Evolutionary conservation across 805 yeast species (phyloP), one percentile per base, ranked within the genome.

Genomic region (Metschnikowia arizonensis): DNA sequence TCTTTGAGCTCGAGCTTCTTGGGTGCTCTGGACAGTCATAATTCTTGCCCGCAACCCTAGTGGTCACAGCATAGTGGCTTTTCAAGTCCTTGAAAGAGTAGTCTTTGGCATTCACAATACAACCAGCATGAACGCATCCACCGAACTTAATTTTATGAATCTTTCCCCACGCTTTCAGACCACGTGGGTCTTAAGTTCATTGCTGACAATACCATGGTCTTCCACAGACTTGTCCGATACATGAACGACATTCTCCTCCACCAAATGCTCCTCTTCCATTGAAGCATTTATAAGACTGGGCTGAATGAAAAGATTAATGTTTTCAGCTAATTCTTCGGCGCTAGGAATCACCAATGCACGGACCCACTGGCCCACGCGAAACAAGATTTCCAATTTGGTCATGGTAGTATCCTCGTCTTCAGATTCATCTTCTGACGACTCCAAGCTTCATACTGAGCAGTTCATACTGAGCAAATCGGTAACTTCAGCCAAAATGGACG

Each of bases 61-160:
- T 72, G 19, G 96, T 96, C 35, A 83, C 68, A n/a, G 83, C 74
- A 58, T 64, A 85, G 51, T 75, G 79, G 56, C 82, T 83, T 50
- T 78, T 78, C 42, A 86, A 60, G 10, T 74, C 74, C n/a, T 65
- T 57, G 18, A 55, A 48, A 32, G 73, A 77, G 46, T 67, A 75
- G 9, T 70, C 65, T 24, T 77, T 80, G 6, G 89, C 85, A 47
- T 85, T 88, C 8, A 90, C 88, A 9, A 82, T 58, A 52, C 82
- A 78, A 56, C 99, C 99, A 2, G 99, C 95, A 31, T 85, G 76
- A 23, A 90, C 76, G 95, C 80, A 56, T 89, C 95, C 17, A 88
- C 69, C 2, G 95, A 80, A 1, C 88, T 74, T 34, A 85, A 81
- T 5, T 84, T 68, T 19, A 52, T 12, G 3, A 65, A 18, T 69